Conservation (phyloP, 2,329 filamentous ascomycete species). For the Xylaria sp. region DNA sequence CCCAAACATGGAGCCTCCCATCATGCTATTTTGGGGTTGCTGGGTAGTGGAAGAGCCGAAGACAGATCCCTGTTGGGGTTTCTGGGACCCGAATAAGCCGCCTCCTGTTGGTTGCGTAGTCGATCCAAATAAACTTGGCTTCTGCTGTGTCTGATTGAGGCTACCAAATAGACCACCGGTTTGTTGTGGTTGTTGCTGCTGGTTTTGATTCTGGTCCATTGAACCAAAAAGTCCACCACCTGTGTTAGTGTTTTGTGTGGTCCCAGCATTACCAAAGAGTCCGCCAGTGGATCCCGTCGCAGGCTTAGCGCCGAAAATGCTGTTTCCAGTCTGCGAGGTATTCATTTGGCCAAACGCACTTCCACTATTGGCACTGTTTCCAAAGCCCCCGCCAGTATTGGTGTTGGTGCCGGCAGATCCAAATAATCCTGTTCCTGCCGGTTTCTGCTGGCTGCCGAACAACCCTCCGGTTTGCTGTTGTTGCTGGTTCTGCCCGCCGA, state of each 20-base stretch:
- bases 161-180: constrained; percentile 61
- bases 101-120: constrained; percentile 57
- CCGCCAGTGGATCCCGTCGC: constrained; percentile 50
- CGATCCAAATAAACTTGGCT: constrained; percentile 66
- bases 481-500: constrained; percentile 51
- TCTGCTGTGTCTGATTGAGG: constrained; percentile 64
- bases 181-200: constrained; percentile 53
- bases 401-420: constrained; percentile 46
- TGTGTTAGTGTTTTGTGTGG: constrained; percentile 52
- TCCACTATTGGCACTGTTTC: constrained; percentile 21
- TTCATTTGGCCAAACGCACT: constrained; percentile 47
- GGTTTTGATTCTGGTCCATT: constrained; percentile 53
- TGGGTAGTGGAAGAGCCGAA: constrained; percentile 63
- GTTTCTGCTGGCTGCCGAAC: constrained; percentile 54
- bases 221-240: constrained; percentile 65
- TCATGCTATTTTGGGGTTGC: constrained; percentile 58
- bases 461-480: constrained; percentile 55
- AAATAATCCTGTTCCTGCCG: constrained; percentile 57
- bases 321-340: constrained; percentile 44
- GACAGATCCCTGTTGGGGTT: constrained; percentile 57
- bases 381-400: constrained; percentile 50
- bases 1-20: constrained; percentile 70
- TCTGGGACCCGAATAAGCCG: constrained; percentile 66
- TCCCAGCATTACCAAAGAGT: constrained; percentile 57
- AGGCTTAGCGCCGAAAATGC: constrained; percentile 59